phyloP scores from a whole-genome alignment of 371 early-diverging fungal genomes.

The Actinomortierella wolfii region DNA sequence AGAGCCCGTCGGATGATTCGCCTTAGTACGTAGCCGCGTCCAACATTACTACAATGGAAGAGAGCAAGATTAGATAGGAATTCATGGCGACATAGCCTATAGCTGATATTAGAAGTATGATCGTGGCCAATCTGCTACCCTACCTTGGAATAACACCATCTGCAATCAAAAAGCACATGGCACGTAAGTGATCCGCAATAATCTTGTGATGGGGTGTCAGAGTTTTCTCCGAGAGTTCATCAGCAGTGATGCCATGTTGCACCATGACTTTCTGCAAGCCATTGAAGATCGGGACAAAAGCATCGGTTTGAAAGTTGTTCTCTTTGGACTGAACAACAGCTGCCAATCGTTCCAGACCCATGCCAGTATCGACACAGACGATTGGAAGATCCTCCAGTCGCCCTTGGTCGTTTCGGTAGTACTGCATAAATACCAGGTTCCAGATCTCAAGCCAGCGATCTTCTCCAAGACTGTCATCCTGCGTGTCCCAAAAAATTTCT shows the following conservation, averaged over 20 bases:
- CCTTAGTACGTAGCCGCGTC: conserved; percentile 80
- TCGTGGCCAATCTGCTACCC: not conserved
- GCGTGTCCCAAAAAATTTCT: conserved; percentile 83
- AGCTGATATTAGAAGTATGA: not conserved
- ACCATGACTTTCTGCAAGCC: conserved; percentile 51
- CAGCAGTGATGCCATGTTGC: conserved; percentile 42
- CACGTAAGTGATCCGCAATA: conserved; percentile 77
- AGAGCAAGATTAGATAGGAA: not conserved
- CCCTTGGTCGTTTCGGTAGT: conserved; percentile 62
- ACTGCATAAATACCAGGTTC: conserved; percentile 88
- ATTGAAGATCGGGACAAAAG: conserved; percentile 55
- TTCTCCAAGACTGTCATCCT: conserved; percentile 52
- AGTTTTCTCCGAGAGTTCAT: conserved; percentile 15
- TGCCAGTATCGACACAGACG: conserved; percentile 82
- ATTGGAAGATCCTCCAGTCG: conserved; percentile 56
- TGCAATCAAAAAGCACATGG: conserved; percentile 73
- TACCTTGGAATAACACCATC: conserved; percentile 82
- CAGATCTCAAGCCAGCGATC: conserved; percentile 81
- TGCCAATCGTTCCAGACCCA: conserved; percentile 81
- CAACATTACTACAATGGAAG: conserved; percentile 54
- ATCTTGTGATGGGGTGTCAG: conserved; percentile 61
- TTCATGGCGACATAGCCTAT: not conserved
- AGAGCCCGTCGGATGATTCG: conserved; percentile 78
- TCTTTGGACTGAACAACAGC: conserved; percentile 60
- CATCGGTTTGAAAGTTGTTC: conserved; percentile 77